A percentile compares a stretch with the other conserved stretches of the same genome.
Conservation (phyloP, 768 basidiomycete genomes). For the Mycena latifolia region DNA sequence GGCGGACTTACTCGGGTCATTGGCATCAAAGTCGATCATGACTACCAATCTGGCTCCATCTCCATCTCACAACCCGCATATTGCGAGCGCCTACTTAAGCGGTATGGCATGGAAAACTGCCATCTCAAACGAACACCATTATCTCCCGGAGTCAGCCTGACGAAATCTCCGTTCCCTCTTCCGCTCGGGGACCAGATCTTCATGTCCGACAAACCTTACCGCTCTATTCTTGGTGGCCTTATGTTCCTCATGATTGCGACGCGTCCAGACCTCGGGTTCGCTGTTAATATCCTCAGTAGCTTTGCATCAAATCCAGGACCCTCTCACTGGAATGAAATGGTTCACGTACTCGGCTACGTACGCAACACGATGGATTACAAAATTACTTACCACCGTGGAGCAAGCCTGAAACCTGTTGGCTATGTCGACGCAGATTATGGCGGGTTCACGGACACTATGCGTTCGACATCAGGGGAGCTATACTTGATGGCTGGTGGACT, state of each 20-base stretch:
- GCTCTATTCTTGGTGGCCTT: conserved; percentile 16
- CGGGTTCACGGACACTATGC: neutral
- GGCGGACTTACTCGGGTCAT: conserved; percentile 17
- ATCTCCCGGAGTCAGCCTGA: neutral
- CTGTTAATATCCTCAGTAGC: neutral
- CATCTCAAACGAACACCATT: conserved; percentile 9
- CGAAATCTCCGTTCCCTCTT: neutral
- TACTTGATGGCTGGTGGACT: conserved; percentile 1
- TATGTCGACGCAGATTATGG: conserved; percentile 5
- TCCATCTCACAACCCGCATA: conserved; percentile 45
- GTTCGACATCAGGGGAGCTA: conserved; percentile 14
- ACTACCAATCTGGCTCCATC: conserved; percentile 27
- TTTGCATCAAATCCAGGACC: conserved; percentile 34
- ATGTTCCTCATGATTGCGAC: conserved; percentile 34
- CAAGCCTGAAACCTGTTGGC: neutral
- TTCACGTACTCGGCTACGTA: conserved; percentile 45
- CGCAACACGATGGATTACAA: conserved; percentile 39
- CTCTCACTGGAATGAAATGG: conserved; percentile 43
- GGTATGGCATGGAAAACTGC: conserved; percentile 30
- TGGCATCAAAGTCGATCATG: conserved; percentile 45
- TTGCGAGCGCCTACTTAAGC: conserved; percentile 39
- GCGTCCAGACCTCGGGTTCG: conserved; percentile 27
- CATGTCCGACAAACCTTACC: conserved; percentile 33
- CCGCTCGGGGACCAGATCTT: neutral
- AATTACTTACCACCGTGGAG: conserved; percentile 36